These are phyloP conservation scores for Solanum boliviense DNA, from an alignment of 257 asterid species.

Conservation along the genomic window DNA sequence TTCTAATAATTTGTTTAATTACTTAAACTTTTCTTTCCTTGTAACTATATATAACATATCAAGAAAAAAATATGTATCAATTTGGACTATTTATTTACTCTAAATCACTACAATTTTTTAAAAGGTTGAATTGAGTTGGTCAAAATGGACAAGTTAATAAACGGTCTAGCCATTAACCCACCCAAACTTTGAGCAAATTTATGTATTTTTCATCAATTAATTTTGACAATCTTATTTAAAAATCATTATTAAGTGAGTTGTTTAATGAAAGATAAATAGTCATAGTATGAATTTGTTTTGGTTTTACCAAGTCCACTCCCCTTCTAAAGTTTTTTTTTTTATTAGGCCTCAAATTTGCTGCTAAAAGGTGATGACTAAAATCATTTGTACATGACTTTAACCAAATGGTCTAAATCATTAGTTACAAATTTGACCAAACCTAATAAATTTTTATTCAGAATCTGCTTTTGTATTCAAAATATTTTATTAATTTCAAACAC, in stretches of 20 bases:
- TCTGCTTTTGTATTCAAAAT: background rate
- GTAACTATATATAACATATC: background rate
- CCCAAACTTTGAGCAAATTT: background rate
- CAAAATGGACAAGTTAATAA: too few relatives aligned
- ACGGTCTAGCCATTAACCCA: background rate
- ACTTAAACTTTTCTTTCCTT: background rate
- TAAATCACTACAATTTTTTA: too few relatives aligned
- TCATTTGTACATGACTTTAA: background rate
- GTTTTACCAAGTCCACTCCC: background rate
- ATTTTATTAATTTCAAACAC: background rate
- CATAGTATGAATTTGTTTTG: background rate
- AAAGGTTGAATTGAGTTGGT: background rate
- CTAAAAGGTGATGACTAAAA: background rate
- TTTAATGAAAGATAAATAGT: background rate
- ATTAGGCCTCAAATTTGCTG: background rate
- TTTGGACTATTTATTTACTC: background rate
- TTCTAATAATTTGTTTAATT: too few relatives aligned
- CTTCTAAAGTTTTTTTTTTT: background rate
- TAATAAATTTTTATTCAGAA: background rate
- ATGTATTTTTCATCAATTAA: background rate
- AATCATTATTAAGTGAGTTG: background rate
- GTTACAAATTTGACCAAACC: background rate
- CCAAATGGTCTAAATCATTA: background rate
- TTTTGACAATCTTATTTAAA: too few relatives aligned
- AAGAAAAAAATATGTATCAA: background rate